Base-by-base conservation (phyloP, 1,284 basidiomycete species). In the Apiotrichum laibachii region DNA sequence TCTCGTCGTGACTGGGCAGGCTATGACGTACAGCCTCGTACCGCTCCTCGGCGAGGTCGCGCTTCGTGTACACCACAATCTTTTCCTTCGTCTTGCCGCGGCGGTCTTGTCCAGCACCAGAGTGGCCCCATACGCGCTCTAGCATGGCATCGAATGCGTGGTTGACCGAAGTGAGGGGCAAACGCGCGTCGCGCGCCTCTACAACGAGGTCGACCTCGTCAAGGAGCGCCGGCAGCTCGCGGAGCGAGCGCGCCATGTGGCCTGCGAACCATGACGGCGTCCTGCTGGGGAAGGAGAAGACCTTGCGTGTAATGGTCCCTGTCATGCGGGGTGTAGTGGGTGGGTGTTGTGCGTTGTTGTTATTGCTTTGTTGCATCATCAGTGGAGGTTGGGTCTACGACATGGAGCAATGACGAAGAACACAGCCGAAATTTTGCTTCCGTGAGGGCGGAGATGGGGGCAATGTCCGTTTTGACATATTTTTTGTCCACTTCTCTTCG, bases 211-310 rank as follows among this genome's bases (percentile, higher is more conserved):
- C 91, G 53, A 89, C 93, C 65, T 85, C 86, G 50, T 85, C 85
- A 48, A 96, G 82, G 57, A 92, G 81, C 45, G 84, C 80, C 13
- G 91, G 89, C 40, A 96, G 82, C 76, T 85, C 84, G 62, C 86
- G 84, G 56, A 88, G 84, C 67, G 93, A 95, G 72, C 87, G 84
- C 76, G 87, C 88, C 95, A 98, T 99, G 79, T 99, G 95, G 12
- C 96, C 95, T 31, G 91, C 89, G 77, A 90, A 96, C 94, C 94
- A 98, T 80, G 92, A 93, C 54, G 90, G 88, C n/a, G 91, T 76
- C 2, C 69, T 68, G 0, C 67, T 50, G 0, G 82, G 81, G 44
- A 80, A 80, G 0, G 69, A 64, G 66, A 83, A 83, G 12, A 50
- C 61, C 12, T 57, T 59, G 19, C 55, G 51, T 22, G 49, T 50